phyloP scores from a whole-genome alignment of 331 rosid species.

The Rosa hybrid region DNA sequence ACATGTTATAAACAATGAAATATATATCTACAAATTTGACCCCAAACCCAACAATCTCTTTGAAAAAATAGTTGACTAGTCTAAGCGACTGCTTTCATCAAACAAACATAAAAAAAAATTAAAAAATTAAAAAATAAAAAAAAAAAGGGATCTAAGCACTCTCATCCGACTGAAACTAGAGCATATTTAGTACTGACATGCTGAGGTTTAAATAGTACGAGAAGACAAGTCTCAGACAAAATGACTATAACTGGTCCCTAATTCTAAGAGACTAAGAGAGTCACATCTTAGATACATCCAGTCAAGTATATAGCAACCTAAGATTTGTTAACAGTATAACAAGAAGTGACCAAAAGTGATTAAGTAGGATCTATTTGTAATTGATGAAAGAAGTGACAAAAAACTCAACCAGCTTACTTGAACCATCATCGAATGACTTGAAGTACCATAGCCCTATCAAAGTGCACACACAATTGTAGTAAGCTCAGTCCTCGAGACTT shows the following conservation, averaged over 20 bases:
- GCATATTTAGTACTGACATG: neutral
- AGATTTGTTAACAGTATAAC: neutral
- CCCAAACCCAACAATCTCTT: neutral
- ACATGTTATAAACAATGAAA: constrained; percentile 23
- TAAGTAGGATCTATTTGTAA: neutral
- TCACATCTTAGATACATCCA: neutral
- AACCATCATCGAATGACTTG: neutral
- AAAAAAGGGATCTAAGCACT: neutral
- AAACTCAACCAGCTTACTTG: neutral
- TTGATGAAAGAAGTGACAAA: neutral
- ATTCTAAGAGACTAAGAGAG: neutral
- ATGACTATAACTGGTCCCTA: neutral
- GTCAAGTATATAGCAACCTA: neutral
- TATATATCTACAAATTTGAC: neutral
- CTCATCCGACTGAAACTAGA: neutral
- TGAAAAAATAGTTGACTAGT: neutral
- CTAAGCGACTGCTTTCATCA: neutral
- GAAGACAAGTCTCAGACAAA: neutral
- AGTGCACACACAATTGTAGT: neutral
- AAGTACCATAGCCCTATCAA: too few relatives aligned
- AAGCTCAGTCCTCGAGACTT: neutral
- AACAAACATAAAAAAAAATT: neutral
- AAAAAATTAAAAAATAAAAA: too few relatives aligned
- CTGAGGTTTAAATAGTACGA: neutral
- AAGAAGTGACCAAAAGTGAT: neutral